Evolutionary conservation across 2,329 filamentous ascomycete genomes (phyloP).

Genomic region (Colletotrichum australisinense): DNA sequence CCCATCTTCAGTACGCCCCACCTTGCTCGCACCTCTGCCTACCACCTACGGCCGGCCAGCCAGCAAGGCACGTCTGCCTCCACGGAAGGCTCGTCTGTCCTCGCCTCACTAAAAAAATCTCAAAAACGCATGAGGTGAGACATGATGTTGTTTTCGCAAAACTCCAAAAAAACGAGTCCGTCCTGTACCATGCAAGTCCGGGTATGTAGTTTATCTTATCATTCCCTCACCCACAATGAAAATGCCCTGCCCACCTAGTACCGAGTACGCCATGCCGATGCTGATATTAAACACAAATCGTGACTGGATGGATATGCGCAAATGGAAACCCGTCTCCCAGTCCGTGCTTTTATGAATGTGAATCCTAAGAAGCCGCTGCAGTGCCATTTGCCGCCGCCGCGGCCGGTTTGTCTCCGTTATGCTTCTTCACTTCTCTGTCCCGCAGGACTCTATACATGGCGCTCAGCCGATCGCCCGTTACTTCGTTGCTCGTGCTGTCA

Average conservation of each 20-base stretch:
- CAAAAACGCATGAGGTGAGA: constrained; percentile 26
- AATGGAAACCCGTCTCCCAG: constrained; percentile 1
- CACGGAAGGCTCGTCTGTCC: neutral
- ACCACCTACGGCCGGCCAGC: neutral
- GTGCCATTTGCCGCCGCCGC: constrained; percentile 35
- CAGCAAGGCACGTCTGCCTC: neutral
- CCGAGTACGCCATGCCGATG: constrained; percentile 38
- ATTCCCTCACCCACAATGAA: constrained; percentile 34
- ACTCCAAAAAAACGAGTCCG: constrained; percentile 34
- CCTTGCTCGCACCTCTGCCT: too few species aligned
- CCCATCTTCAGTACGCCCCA: neutral
- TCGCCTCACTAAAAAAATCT: neutral
- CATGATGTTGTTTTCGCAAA: constrained; percentile 33
- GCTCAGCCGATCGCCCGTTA: constrained; percentile 56
- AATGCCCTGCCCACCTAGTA: constrained; percentile 27
- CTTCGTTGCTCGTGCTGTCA: constrained; percentile 55
- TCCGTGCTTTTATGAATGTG: constrained; percentile 23
- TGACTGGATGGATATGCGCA: constrained; percentile 28
- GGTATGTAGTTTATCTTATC: constrained; percentile 39
- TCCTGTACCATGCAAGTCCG: constrained; percentile 37
- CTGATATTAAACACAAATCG: constrained; percentile 31
- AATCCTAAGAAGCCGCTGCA: constrained; percentile 29
- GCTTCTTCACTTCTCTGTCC: constrained; percentile 44
- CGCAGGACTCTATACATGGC: constrained; percentile 57
- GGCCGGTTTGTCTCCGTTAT: constrained; percentile 25